These are phyloP conservation scores for Alternaria alternata DNA, from an alignment of 2,329 filamentous ascomycete genomes.

Conservation along the genomic window DNA sequence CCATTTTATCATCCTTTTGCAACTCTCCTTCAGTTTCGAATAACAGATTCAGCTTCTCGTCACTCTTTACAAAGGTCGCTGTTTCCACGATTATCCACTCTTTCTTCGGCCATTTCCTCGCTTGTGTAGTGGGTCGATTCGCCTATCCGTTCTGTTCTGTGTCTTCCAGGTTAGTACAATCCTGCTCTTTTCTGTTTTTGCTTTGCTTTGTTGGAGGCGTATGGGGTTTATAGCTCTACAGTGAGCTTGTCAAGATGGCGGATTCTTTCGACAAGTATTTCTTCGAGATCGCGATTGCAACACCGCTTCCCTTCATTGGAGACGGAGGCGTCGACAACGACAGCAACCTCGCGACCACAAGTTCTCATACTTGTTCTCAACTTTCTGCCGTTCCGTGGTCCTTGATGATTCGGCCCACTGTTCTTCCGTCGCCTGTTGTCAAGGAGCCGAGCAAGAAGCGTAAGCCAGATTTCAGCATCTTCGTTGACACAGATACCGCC, in stretches of 20 bases:
- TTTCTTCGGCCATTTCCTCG: not conserved
- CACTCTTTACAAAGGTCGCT: not conserved
- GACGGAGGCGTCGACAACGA: not conserved
- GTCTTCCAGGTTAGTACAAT: constrained; percentile 2
- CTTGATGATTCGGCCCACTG: not conserved
- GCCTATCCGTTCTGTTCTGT: not conserved
- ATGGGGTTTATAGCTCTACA: constrained; percentile 3
- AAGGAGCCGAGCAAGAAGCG: constrained; percentile 15
- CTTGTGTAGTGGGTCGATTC: not conserved
- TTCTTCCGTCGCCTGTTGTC: not conserved
- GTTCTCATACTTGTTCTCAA: not conserved
- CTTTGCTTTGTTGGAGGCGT: not conserved
- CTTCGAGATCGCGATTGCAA: constrained; percentile 11
- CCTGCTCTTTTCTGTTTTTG: constrained; percentile 4
- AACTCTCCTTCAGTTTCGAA: not conserved
- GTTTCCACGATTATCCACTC: not conserved
- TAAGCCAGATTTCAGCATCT: constrained; percentile 23
- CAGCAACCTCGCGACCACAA: not conserved
- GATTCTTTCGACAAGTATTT: constrained; percentile 10
- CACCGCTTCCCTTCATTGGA: constrained; percentile 12
- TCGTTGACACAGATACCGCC: constrained; percentile 15
- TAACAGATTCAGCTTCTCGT: not conserved
- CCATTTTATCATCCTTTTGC: not conserved
- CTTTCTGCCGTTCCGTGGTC: not conserved
- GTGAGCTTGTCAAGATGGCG: constrained; percentile 11